A percentile compares a stretch with the other conserved stretches of the same genome.
phyloP scores from a whole-genome alignment of 1,284 basidiomycete genomes.

The Laetiporus sulphureus region DNA sequence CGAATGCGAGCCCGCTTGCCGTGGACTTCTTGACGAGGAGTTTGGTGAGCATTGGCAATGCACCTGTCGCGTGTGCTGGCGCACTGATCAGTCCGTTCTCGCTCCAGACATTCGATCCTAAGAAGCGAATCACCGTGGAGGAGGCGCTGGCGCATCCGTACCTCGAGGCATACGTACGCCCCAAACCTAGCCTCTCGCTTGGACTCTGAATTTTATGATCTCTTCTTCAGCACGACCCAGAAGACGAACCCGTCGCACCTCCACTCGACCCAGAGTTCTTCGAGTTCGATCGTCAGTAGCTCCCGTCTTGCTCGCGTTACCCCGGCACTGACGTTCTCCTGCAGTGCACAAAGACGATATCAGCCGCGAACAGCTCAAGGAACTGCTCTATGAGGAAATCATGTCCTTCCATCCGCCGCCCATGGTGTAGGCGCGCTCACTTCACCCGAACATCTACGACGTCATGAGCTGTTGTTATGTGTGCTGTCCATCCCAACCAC shows the following conservation, averaged over 20 bases:
- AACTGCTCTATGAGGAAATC: conserved; percentile 63
- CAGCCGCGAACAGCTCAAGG: conserved; percentile 76
- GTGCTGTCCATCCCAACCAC: conserved; percentile 3
- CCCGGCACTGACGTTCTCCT: not conserved
- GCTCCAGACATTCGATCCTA: conserved; percentile 82
- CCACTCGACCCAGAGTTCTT: conserved; percentile 91
- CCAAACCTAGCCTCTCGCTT: conserved; percentile 7
- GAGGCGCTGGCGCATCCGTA: conserved; percentile 90
- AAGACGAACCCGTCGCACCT: conserved; percentile 88
- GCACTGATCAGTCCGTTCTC: not conserved
- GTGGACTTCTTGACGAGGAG: conserved; percentile 91
- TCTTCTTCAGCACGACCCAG: conserved; percentile 70
- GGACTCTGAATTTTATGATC: not conserved
- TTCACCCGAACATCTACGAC: not conserved
- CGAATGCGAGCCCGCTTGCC: conserved; percentile 80
- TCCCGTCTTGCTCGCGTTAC: conserved; percentile 3
- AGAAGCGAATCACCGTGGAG: conserved; percentile 89
- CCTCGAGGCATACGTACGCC: conserved; percentile 77
- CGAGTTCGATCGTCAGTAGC: conserved; percentile 70
- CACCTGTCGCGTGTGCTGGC: not conserved
- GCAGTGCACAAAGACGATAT: conserved; percentile 90
- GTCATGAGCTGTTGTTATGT: not conserved
- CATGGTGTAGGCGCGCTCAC: conserved; percentile 33
- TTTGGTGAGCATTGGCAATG: conserved; percentile 47
- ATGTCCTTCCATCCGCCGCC: conserved; percentile 72